Conservation (phyloP, 75 land plant genomes). For the Ceratopteris richardii region DNA sequence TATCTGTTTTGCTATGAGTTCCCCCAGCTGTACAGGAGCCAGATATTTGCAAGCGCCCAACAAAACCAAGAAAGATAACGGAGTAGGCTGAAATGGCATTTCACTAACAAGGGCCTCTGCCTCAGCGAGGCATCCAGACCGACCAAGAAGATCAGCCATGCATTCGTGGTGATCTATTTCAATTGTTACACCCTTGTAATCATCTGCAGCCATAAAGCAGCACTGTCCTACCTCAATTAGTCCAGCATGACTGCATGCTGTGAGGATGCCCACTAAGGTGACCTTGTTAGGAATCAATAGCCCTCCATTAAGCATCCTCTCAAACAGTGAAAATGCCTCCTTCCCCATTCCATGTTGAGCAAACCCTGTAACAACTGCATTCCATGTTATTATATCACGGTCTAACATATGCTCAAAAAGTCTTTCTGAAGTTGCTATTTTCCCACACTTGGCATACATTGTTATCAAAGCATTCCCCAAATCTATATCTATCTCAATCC, state of each 20-base stretch:
- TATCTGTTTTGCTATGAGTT: slow-evolving; percentile 14
- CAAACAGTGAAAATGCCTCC: background rate
- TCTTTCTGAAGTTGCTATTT: background rate
- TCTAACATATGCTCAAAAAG: background rate
- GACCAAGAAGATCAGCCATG: slow-evolving; percentile 8
- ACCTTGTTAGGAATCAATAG: slow-evolving; percentile 6
- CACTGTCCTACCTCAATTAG: slow-evolving; percentile 7
- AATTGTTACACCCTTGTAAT: background rate
- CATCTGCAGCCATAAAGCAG: slow-evolving; percentile 6
- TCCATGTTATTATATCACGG: slow-evolving; percentile 7
- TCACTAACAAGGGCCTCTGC: slow-evolving; percentile 12
- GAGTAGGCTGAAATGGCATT: slow-evolving; percentile 17
- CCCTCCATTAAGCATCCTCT: background rate
- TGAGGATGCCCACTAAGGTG: slow-evolving; percentile 15
- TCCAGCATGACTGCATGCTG: slow-evolving; percentile 18
- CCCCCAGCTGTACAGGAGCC: slow-evolving; percentile 7
- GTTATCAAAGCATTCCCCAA: slow-evolving; percentile 6
- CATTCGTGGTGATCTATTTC: slow-evolving; percentile 12
- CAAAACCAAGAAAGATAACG: slow-evolving; percentile 19
- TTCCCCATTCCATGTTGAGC: slow-evolving; percentile 4
- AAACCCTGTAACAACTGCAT: slow-evolving; percentile 2
- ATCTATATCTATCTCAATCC: background rate
- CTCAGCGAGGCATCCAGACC: slow-evolving; percentile 11
- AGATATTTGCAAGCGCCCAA: slow-evolving; percentile 19
- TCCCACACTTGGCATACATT: slow-evolving; percentile 10